Base-by-base conservation (phyloP, 352 stramenopile genomes). In the Phytophthora lateralis region DNA sequence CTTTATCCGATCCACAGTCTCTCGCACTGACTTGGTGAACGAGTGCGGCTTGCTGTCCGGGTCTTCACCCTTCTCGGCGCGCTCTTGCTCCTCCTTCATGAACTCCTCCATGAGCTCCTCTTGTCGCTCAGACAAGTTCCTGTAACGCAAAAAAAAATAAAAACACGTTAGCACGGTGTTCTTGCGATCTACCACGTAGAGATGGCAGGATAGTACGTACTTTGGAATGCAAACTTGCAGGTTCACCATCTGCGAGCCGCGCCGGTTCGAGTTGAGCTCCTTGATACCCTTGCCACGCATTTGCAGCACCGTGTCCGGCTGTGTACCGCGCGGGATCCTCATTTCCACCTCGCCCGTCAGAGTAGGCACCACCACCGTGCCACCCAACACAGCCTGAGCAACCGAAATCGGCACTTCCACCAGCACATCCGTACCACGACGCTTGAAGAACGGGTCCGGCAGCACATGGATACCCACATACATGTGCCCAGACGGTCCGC, bases 211-310 rank as follows among this genome's bases (percentile, higher is more conserved):
- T 17, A 58, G 20, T 47, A 86, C 79, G 69, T 82, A 94, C 78
- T 95, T 98, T 51, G 97, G 97, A 44, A 99, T 91, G 62, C 97
- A 76, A 48, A 99, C 87, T 71, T 98, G 96, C 27, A 99, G 58
- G 62, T 98, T 98, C 30, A 99, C 97, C 41, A 98, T 81, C 74
- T 99, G 97, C 69, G 98, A 97, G 45, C 97, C 97, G 29, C 92
- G 83, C 55, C 89, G 85, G 60, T 84, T 89, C 45, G 91, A 95
- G 66, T 97, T 96, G 55, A 99, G 82, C 50, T 96, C 80, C 61
- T 96, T 96, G 51, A 99, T 98, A 45, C 97, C 97, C 74, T 98
- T 99, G 39, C 95, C 94, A 43, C 97, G 88, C 69, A 99, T 95
- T 69, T 99, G 89, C 27, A 99, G 78, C 60, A 98, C 96, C 21